Percentiles rank a stretch among this genome's conserved stretches.
Conservation (phyloP, 352 stramenopile species). For the Pythium folliculosum region DNA sequence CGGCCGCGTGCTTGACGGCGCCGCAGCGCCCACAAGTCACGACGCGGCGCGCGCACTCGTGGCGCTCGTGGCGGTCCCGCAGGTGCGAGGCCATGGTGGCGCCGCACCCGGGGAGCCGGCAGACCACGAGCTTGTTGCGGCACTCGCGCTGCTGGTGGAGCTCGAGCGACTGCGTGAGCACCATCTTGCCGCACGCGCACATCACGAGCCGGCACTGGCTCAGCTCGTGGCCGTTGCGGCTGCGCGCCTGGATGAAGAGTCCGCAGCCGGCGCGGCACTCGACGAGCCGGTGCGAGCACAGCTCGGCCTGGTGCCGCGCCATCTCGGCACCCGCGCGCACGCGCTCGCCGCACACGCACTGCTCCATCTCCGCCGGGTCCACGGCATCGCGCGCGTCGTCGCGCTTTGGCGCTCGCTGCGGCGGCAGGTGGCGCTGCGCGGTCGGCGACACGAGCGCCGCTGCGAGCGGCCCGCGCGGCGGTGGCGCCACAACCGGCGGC, state of each 20-base stretch:
- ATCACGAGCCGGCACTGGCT: constrained; percentile 68
- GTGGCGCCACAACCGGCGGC: background rate
- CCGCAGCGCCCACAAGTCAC: constrained; percentile 47
- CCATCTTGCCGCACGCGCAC: constrained; percentile 69
- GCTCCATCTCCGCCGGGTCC: constrained; percentile 9
- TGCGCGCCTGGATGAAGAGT: constrained; percentile 47
- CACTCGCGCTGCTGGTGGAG: constrained; percentile 60
- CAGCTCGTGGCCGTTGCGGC: constrained; percentile 62
- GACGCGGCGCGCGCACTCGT: constrained; percentile 46
- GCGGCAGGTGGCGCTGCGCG: background rate
- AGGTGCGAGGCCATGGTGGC: constrained; percentile 32
- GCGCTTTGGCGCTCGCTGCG: background rate
- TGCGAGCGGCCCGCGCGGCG: constrained; percentile 3
- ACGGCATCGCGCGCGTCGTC: background rate
- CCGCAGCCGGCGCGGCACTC: constrained; percentile 56
- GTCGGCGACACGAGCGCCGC: constrained; percentile 1
- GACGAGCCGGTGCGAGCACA: constrained; percentile 47
- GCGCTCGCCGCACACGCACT: constrained; percentile 47
- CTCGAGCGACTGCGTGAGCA: constrained; percentile 53
- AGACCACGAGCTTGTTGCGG: constrained; percentile 41
- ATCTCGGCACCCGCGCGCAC: constrained; percentile 29
- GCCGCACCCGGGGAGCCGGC: constrained; percentile 39
- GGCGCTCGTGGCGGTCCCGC: constrained; percentile 56
- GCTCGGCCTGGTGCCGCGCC: constrained; percentile 32
- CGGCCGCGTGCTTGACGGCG: constrained; percentile 35